Evolutionary conservation across 2,329 filamentous ascomycete species (phyloP), one percentile per base, ranked within the genome.

Genomic region (Colletotrichum orbiculare): DNA sequence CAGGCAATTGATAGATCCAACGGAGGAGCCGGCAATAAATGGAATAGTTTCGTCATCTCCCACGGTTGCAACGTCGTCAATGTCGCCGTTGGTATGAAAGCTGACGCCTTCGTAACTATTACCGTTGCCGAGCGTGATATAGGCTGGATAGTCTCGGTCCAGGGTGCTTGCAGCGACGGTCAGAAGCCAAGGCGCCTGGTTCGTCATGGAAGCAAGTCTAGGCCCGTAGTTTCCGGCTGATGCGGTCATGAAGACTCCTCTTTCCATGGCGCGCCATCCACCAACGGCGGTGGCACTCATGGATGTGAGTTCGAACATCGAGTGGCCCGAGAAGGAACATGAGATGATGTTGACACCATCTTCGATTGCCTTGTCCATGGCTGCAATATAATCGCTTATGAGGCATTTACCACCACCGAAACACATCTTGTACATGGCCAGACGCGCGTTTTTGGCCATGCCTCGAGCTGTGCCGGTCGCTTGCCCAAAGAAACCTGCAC

Each of bases 381-480:
- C 56, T 11, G 61, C 61, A 11, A 58, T 15, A 34, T 50, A 38
- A 17, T 64, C 61, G 15, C 56, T 49, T 17, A 50, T 39, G 15
- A 15, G 13, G 50, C 61, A 64, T 6, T 37, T 50, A 13, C 4
- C 8, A 13, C 7, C 6, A 2, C 6, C 15, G 42, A 49, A 54
- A 39, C 61, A 64, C 8, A 54, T 43, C 49, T 60, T 64, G 50
- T 64, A 64, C 45, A 52, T 55, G 37, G 60, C 54, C 10, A 63
- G 10, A 11, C 62, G 45, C 6, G 62, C 62, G 34, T 35, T 10
- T 34, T 10, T 43, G 3, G 57, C 62, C 42, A 65, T 52, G 8
- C 62, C 62, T 3, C 57, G 45, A 7, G 57, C 62, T 1, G 62
- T 61, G 12, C 57, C 62, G 9, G 45, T 37, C 15, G 62, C 62